phyloP scores from a whole-genome alignment of 805 yeast species.

The Naumovozyma dairenensis region DNA sequence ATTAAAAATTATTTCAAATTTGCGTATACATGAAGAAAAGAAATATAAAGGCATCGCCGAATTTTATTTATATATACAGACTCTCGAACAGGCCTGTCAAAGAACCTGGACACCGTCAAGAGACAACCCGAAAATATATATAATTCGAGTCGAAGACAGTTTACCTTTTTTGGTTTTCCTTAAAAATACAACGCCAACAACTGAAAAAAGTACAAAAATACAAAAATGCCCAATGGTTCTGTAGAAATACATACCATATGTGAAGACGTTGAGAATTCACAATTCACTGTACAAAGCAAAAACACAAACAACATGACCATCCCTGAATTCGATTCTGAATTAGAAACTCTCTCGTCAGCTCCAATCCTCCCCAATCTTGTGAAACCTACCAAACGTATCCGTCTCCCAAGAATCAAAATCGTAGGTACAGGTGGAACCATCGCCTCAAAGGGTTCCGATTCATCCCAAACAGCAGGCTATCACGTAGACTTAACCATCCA shows the following conservation, averaged over 20 bases:
- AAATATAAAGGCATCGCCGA: too few species aligned
- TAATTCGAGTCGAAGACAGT: too few species aligned
- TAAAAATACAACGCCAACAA: too few species aligned
- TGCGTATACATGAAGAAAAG: too few species aligned
- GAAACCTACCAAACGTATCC: slow-evolving; percentile 5
- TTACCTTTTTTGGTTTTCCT: too few species aligned
- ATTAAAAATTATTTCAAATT: too few species aligned
- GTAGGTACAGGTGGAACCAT: slow-evolving; percentile 54
- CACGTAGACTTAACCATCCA: slow-evolving; percentile 42
- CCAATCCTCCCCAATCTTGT: neutral
- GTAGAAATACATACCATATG: slow-evolving; percentile 28
- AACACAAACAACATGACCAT: neutral
- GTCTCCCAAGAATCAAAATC: slow-evolving; percentile 35
- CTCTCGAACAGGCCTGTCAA: too few species aligned
- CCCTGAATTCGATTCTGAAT: neutral
- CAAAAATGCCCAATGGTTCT: slow-evolving; percentile 18
- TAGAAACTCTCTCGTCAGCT: neutral
- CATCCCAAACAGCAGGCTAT: slow-evolving; percentile 46
- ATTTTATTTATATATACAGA: too few species aligned
- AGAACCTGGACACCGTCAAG: too few species aligned
- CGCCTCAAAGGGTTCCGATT: slow-evolving; percentile 41
- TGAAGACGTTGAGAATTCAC: slow-evolving; percentile 25
- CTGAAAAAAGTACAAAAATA: neutral
- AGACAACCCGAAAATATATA: too few species aligned
- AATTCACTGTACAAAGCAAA: slow-evolving; percentile 19